phyloP scores from a whole-genome alignment of 2,329 filamentous ascomycete species.

The Conoideocrella luteorostrata region DNA sequence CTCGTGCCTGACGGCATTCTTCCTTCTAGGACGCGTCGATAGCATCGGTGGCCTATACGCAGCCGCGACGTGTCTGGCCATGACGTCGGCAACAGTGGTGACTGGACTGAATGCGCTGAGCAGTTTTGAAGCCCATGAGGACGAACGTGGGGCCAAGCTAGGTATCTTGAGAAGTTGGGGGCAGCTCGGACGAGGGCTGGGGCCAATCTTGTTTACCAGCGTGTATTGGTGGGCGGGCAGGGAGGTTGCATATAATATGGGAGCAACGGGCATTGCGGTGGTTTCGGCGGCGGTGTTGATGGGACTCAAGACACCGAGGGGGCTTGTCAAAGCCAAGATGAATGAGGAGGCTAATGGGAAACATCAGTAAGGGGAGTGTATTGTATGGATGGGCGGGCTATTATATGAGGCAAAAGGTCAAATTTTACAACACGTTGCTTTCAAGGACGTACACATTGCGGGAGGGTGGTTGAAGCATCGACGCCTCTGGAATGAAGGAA shows the following conservation, averaged over 20 bases:
- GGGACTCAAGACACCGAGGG: slow-evolving; percentile 58
- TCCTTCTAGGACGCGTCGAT: slow-evolving; percentile 65
- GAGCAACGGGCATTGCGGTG: slow-evolving; percentile 70
- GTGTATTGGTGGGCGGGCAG: slow-evolving; percentile 98
- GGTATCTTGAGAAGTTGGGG: slow-evolving; percentile 77
- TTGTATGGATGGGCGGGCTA: neutral
- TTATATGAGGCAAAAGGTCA: neutral
- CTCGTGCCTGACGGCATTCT: slow-evolving; percentile 72
- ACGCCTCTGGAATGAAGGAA: too few relatives aligned
- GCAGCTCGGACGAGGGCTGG: slow-evolving; percentile 80
- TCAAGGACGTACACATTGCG: too few relatives aligned
- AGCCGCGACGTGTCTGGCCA: slow-evolving; percentile 75
- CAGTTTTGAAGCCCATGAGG: slow-evolving; percentile 77
- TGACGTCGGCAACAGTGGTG: slow-evolving; percentile 91
- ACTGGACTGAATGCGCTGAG: slow-evolving; percentile 87
- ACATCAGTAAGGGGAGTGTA: slow-evolving; percentile 6
- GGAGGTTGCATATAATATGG: slow-evolving; percentile 75
- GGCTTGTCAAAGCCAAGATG: slow-evolving; percentile 10
- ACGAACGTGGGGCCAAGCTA: slow-evolving; percentile 78
- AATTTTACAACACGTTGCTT: too few relatives aligned
- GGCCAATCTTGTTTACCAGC: slow-evolving; percentile 85
- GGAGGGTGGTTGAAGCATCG: too few relatives aligned
- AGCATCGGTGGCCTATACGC: slow-evolving; percentile 67
- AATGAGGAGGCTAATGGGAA: slow-evolving; percentile 17
- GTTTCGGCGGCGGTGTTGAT: slow-evolving; percentile 68